Base-by-base conservation (phyloP, 2,329 filamentous ascomycete genomes). In the Fusarium austroafricanum region DNA sequence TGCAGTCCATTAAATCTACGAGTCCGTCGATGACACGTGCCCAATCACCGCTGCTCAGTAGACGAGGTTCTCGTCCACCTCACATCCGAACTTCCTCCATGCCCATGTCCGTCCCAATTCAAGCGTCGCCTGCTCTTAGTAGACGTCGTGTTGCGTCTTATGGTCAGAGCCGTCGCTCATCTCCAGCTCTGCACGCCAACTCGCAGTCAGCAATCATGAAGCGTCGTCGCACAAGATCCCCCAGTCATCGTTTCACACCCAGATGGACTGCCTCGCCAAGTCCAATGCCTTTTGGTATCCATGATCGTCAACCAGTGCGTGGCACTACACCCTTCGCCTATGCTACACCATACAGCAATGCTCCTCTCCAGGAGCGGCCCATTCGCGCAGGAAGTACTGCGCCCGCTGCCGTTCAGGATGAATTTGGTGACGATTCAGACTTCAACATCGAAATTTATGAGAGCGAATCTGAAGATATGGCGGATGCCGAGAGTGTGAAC, bases 301-400 rank as follows among this genome's bases (percentile, higher is more conserved):
- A 74, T 8, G 78, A 81, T 43, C 76, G 76, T 52, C 69, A 76
- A 70, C 77, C 73, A 59, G 72, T 75, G 53, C 77, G 83, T 31
- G 77, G 77, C 15, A 82, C 81, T 14, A 88, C 85, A 1, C 90
- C 90, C 0, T 89, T 89, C 67, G 89, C 88, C n/a, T 94, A 94
- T 72, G 90, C 90, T 4, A 94, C 92, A 1, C 92, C 92, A 0
- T 84, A 90, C 74, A 93, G 90, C 72, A 90, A 89, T 63, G 86
- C 83, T 5, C 83, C 87, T 1, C 76, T 79, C 10, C 76, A 81
- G 14, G 83, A 85, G 54, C 79, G 80, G 17, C 66, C 66, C 7
- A 42, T 72, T 3, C 72, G 77, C 15, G 70, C 72, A 42, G 71
- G 74, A 33, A 79, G 78, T 44, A 62, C 72, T 15, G 68, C 71